phyloP scores from a whole-genome alignment of 192 early-diverging fungal species.

The Entomortierella lignicola region DNA sequence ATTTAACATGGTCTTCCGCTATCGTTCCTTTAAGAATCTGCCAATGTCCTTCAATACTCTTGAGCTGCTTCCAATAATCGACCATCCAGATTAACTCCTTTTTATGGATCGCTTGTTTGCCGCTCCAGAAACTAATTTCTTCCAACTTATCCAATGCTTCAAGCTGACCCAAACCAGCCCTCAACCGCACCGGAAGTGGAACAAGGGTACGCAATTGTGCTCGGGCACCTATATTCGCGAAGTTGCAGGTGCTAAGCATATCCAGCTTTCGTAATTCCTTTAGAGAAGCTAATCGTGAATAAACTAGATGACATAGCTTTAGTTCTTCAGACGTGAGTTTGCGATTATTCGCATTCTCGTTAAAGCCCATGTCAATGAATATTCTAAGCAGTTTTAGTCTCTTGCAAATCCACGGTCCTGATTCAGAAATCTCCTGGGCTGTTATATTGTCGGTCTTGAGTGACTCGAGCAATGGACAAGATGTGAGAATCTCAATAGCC shows the following conservation, averaged over 20 bases:
- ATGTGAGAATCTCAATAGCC: conserved; percentile 2
- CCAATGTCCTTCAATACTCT: not conserved
- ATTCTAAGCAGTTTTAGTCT: conserved; percentile 1
- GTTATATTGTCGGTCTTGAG: not conserved
- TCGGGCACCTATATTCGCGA: too few species aligned
- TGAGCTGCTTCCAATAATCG: not conserved
- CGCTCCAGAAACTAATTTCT: not conserved
- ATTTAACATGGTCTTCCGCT: too few species aligned
- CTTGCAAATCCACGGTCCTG: conserved; percentile 4
- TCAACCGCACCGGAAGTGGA: not conserved
- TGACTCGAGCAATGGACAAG: not conserved
- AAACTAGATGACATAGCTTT: not conserved
- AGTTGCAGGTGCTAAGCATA: too few species aligned
- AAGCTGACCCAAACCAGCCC: not conserved
- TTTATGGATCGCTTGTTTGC: not conserved
- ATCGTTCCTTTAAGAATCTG: too few species aligned
- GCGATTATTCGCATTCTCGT: not conserved
- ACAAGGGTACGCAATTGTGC: too few species aligned
- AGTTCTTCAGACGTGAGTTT: conserved; percentile 1
- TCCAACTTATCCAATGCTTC: not conserved
- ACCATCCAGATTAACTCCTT: not conserved
- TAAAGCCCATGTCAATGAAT: conserved; percentile 19
- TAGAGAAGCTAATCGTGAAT: not conserved
- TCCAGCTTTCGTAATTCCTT: not conserved
- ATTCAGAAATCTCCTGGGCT: not conserved